Evolutionary conservation across 2,329 filamentous ascomycete species (phyloP), one percentile per base, ranked within the genome.

Genomic region (Lasiodiplodia citricola): DNA sequence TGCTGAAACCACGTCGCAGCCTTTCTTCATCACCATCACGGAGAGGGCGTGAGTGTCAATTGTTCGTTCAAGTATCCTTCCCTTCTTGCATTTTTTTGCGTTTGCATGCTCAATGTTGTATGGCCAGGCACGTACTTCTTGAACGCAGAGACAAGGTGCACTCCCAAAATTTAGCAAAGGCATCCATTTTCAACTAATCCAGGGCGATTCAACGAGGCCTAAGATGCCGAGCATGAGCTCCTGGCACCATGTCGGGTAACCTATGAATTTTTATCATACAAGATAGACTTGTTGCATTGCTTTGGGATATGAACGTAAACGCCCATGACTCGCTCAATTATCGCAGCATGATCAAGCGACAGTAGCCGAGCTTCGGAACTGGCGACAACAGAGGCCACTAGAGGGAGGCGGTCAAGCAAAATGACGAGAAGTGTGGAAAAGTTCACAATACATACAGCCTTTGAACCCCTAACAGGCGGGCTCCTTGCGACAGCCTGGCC

Each of bases 321-420:
- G 51, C 37, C 31, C 3, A 23, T 54, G 10, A 31, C 28, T 64
- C 47, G 60, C 47, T 52, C 28, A 38, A 50, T 23, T 8, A 52
- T 52, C 31, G 47, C 60, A 64, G 44, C 25, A 63, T 38, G 44
- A 35, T 52, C n/a, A 35, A 64, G 28, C 21, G 44, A 21, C 21
- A 38, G 38, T 16, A 31, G 21, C 23, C 23, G 38, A 47, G 38
- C 7, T 13, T 14, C 4, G 23, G 14, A 56, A n/a, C 50, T 44
- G 25, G 2, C 4, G 18, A 58, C n/a, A 16, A 11, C 18, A 25
- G 13, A n/a, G 14, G 35, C 23, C 11, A 21, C 55, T 23, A n/a
- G 14, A 16, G 16, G 18, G 38, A 41, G n/a, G 11, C 8, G 35
- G 21, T 25, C n/a, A n/a, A 14, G 11, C 21, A 28, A 25, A 25